Evolutionary conservation across 495 filamentous ascomycete species (phyloP).

Genomic region (Corynascus novoguineensis): DNA sequence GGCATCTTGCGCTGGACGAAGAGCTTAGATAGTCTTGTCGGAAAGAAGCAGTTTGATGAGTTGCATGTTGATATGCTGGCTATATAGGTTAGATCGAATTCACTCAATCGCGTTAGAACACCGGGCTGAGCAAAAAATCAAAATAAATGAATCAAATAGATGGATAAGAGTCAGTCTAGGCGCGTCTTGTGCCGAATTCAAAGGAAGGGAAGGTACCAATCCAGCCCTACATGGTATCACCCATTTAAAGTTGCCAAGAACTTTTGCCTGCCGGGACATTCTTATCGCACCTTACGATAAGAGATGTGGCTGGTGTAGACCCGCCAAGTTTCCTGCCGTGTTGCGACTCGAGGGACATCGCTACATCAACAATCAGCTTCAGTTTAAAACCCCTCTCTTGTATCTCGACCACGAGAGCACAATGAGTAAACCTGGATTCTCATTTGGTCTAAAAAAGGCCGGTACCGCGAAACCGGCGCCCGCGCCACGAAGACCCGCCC

Average conservation of each 20-base stretch:
- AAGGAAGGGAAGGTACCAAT: not conserved
- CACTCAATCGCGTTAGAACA: too few species aligned
- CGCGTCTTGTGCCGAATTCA: too few species aligned
- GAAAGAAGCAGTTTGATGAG: too few species aligned
- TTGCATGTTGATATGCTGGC: too few species aligned
- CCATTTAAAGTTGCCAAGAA: not conserved
- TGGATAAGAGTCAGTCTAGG: too few species aligned
- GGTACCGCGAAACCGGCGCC: constrained; percentile 19
- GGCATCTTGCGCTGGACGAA: too few species aligned
- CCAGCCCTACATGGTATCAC: not conserved
- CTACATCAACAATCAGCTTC: not conserved
- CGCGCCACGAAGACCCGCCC: constrained; percentile 20
- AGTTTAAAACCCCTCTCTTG: not conserved
- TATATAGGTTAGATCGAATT: too few species aligned
- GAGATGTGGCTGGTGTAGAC: constrained; percentile 5
- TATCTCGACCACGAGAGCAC: not conserved
- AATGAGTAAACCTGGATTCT: constrained; percentile 32
- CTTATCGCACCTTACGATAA: constrained; percentile 8
- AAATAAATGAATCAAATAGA: too few species aligned
- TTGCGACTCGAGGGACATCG: not conserved
- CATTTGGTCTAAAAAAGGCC: constrained; percentile 38
- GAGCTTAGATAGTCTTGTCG: too few species aligned
- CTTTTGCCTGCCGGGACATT: constrained; percentile 9
- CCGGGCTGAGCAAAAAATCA: too few species aligned
- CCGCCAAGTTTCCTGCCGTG: constrained; percentile 2